These are phyloP conservation scores for Aciculosporium take DNA, from an alignment of 2,329 filamentous ascomycete genomes.

Conservation along the genomic window DNA sequence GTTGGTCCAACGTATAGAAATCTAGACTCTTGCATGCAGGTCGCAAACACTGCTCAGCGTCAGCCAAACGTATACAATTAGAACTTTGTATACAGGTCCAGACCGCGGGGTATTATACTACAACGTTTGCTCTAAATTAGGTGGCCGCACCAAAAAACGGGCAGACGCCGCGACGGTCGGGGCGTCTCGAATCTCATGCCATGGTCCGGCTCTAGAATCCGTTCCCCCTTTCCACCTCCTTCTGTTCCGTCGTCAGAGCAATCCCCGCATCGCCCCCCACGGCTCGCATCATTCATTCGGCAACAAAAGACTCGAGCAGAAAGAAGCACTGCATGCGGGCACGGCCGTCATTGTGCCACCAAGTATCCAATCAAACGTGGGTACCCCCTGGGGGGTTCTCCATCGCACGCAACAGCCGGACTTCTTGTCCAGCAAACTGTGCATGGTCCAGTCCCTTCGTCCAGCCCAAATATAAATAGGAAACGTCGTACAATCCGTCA, in stretches of 20 bases:
- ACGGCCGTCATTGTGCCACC: background rate
- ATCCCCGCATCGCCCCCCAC: background rate
- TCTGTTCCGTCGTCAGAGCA: background rate
- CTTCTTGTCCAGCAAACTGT: background rate
- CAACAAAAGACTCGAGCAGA: background rate
- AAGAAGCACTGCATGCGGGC: background rate
- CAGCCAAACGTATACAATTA: background rate
- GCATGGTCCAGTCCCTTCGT: background rate
- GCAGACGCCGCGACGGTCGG: background rate
- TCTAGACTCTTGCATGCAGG: too few species aligned
- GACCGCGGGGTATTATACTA: constrained; percentile 6
- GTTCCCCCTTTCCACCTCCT: background rate
- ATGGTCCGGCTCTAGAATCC: background rate
- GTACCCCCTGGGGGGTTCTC: too few species aligned
- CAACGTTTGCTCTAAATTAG: constrained; percentile 2
- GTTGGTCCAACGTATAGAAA: too few species aligned
- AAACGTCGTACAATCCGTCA: background rate
- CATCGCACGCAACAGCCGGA: too few species aligned
- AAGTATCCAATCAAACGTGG: background rate
- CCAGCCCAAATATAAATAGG: background rate
- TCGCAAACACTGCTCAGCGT: too few species aligned
- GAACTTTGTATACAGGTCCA: background rate
- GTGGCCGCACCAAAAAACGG: background rate
- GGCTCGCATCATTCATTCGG: background rate
- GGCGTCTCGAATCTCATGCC: background rate